Conservation (phyloP, 2,329 filamentous ascomycete species). For the Sordariomycetes sp. region DNA sequence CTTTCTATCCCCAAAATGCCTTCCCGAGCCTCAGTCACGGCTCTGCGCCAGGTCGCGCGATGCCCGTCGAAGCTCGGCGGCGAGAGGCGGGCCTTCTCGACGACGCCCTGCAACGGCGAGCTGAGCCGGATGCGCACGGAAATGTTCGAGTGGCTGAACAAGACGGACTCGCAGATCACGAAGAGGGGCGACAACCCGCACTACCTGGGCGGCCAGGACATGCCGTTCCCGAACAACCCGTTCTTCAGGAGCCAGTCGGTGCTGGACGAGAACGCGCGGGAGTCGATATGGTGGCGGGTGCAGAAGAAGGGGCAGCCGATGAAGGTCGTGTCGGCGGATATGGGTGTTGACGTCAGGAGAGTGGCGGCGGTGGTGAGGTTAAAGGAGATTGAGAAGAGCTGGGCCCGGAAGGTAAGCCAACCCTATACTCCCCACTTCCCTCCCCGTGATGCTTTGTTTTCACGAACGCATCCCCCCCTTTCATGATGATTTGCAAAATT, state of each 20-base stretch:
- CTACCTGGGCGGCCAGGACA: constrained; percentile 28
- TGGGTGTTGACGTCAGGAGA: constrained; percentile 70
- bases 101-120: constrained; percentile 25
- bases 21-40: background rate
- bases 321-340: constrained; percentile 65
- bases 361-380: constrained; percentile 78
- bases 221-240: constrained; percentile 66
- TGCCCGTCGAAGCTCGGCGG: background rate
- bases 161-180: constrained; percentile 4
- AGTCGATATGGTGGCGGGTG: constrained; percentile 63
- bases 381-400: constrained; percentile 76
- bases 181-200: background rate
- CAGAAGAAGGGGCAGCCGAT: constrained; percentile 56
- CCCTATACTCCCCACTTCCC: constrained; percentile 1
- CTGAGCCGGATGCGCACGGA: constrained; percentile 21
- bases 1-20: background rate
- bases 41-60: background rate
- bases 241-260: constrained; percentile 62
- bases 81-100: constrained; percentile 22
- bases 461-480: background rate
- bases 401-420: constrained; percentile 60
- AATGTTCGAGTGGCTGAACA: constrained; percentile 28
- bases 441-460: constrained; percentile 6
- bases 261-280: constrained; percentile 60
- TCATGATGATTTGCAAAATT: constrained; percentile 58